These are phyloP conservation scores for Cyclostephanos invisitatus DNA, from an alignment of 108 stramenopile genomes.

Conservation along the genomic window DNA sequence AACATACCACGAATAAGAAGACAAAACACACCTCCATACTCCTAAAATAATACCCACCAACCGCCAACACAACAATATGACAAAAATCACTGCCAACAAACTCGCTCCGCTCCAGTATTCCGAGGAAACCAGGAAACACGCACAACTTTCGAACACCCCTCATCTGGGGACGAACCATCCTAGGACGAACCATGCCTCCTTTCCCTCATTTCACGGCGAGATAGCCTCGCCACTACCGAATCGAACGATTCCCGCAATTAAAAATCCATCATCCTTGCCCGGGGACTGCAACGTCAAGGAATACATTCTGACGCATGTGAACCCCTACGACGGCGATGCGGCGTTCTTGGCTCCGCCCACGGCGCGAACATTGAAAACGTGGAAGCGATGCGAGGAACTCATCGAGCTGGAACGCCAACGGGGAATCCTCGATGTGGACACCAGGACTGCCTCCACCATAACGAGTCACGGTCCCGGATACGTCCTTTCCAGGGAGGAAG, in stretches of 20 bases:
- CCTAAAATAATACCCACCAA: no score
- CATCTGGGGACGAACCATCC: neutral
- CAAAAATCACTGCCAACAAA: neutral
- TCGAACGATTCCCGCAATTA: no score
- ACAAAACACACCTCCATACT: no score
- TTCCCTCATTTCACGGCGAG: neutral
- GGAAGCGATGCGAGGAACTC: conserved; percentile 49
- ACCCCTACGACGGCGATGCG: conserved; percentile 55
- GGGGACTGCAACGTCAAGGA: conserved; percentile 70
- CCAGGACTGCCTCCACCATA: conserved; percentile 59
- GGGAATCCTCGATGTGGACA: conserved; percentile 63
- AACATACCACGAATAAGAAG: no score
- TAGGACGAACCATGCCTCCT: neutral
- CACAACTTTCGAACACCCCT: neutral
- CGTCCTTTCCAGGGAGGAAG: conserved; percentile 60
- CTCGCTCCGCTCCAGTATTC: neutral
- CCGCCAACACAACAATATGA: no score
- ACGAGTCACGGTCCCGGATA: conserved; percentile 68
- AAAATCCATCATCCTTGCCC: conserved; percentile 31
- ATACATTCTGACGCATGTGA: conserved; percentile 47
- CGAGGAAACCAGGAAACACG: neutral
- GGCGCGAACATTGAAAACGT: conserved; percentile 50
- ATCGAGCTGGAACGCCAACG: conserved; percentile 55
- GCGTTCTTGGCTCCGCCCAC: conserved; percentile 59
- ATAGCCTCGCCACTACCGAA: neutral